These are phyloP conservation scores for Immersiporthe knoxdaviesiana DNA, from an alignment of 2,329 filamentous ascomycete genomes.

Conservation along the genomic window DNA sequence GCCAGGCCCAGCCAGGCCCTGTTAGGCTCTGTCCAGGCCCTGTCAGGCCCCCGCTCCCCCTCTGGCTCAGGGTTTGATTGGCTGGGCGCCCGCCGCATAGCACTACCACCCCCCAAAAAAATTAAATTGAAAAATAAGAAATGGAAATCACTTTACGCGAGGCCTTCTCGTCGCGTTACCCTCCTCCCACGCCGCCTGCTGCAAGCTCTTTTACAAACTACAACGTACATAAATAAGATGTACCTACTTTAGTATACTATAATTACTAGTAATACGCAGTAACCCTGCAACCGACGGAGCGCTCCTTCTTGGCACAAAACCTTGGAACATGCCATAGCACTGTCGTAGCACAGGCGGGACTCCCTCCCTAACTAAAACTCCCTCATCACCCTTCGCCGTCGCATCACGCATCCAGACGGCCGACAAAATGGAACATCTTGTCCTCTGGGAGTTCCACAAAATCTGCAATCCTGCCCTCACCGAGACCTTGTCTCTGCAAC, in stretches of 20 bases:
- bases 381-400: not conserved
- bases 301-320: not conserved
- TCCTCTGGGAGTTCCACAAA: not conserved
- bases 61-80: not conserved
- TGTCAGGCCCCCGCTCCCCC: not conserved
- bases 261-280: not conserved
- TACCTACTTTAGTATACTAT: no score
- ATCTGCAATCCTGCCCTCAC: not conserved
- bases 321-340: not conserved
- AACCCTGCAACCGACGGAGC: not conserved
- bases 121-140: no score
- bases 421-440: not conserved
- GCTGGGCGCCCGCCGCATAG: not conserved
- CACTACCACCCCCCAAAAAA: no score
- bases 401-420: not conserved
- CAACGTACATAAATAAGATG: no score
- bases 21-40: not conserved
- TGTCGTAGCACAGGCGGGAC: not conserved
- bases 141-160: not conserved
- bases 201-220: conserved; percentile 1
- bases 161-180: not conserved
- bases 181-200: not conserved
- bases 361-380: not conserved
- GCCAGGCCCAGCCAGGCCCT: not conserved
- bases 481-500: conserved; percentile 4